These are phyloP conservation scores for Nakazawaea wyomingensis DNA, from an alignment of 805 yeast species.

Conservation along the genomic window DNA sequence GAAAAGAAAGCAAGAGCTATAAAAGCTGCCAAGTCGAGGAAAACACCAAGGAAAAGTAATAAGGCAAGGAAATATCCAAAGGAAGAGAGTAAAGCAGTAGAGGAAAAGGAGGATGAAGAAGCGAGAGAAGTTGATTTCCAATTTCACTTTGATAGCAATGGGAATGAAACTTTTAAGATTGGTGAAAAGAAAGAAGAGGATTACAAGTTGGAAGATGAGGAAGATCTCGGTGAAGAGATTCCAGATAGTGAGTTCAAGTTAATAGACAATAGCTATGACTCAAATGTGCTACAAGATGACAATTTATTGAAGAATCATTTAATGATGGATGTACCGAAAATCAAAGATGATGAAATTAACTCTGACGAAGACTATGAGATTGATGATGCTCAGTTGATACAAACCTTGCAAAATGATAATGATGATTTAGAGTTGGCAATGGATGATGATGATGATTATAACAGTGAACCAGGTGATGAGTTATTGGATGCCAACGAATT, in stretches of 20 bases:
- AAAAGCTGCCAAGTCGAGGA: slow-evolving; percentile 36
- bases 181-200: slow-evolving; percentile 14
- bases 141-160: slow-evolving; percentile 37
- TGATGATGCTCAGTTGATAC: slow-evolving; percentile 41
- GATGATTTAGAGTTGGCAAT: slow-evolving; percentile 33
- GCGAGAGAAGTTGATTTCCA: slow-evolving; percentile 36
- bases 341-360: slow-evolving; percentile 36
- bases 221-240: slow-evolving; percentile 60
- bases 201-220: slow-evolving; percentile 32
- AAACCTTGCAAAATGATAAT: slow-evolving; percentile 31
- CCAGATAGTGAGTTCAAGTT: slow-evolving; percentile 33
- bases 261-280: slow-evolving; percentile 40
- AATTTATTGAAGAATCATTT: slow-evolving; percentile 23
- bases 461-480: slow-evolving; percentile 14
- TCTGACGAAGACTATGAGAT: slow-evolving; percentile 66
- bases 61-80: slow-evolving; percentile 10
- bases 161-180: slow-evolving; percentile 26
- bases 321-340: slow-evolving; percentile 43
- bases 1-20: slow-evolving; percentile 55
- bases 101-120: slow-evolving; percentile 31
- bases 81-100: slow-evolving; percentile 9
- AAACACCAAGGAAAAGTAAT: slow-evolving; percentile 20
- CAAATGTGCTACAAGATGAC: slow-evolving; percentile 29
- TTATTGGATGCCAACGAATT: slow-evolving; percentile 12
- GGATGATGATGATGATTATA: slow-evolving; percentile 26